Evolutionary conservation across 257 asterid genomes (phyloP).

Genomic region (Prunella vulgaris): DNA sequence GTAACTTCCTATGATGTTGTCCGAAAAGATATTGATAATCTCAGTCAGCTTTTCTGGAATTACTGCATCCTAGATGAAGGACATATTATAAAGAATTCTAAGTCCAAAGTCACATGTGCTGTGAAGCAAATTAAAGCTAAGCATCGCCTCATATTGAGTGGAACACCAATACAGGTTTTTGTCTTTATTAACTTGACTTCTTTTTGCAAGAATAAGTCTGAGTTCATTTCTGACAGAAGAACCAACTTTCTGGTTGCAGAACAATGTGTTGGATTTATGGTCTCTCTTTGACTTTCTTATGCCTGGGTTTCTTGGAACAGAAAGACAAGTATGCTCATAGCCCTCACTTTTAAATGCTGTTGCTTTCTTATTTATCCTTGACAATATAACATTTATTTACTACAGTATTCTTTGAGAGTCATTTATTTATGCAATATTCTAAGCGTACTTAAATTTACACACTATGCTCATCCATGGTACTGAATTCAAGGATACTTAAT

Average conservation of each 20-base stretch:
- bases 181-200: constrained; percentile 18
- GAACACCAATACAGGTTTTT: constrained; percentile 96
- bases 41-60: constrained; percentile 73
- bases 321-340: constrained; percentile 76
- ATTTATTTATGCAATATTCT: neutral
- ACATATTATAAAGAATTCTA: constrained; percentile 85
- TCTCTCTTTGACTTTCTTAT: constrained; percentile 98
- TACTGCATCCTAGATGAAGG: constrained; percentile 98
- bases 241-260: constrained; percentile 57
- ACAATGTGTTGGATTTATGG: constrained; percentile 97
- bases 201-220: constrained; percentile 12
- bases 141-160: constrained; percentile 97
- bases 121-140: constrained; percentile 91
- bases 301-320: constrained; percentile 99
- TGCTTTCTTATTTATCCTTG: constrained; percentile 7
- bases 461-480: neutral
- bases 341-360: neutral
- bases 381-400: neutral
- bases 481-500: neutral
- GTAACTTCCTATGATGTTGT: constrained; percentile 93
- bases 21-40: constrained; percentile 87
- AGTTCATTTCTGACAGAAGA: constrained; percentile 27
- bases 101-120: constrained; percentile 89
- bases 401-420: neutral
- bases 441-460: neutral